A percentile compares a stretch with the other conserved stretches of the same genome.
Evolutionary conservation across 805 yeast genomes (phyloP).

Genomic region (Nakazawaea ambrosiae): DNA sequence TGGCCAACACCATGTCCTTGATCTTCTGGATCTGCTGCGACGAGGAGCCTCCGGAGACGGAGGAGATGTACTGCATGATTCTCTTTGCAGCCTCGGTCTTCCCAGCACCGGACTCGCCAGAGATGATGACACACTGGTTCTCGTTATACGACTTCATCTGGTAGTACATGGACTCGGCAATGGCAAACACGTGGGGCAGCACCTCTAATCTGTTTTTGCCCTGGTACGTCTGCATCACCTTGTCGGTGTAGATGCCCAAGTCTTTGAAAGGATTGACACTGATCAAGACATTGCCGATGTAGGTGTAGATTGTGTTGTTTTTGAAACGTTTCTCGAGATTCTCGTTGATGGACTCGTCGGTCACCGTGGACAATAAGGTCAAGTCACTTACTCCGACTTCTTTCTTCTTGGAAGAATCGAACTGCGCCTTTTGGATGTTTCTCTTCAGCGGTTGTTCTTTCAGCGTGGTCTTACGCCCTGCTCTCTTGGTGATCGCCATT

Average conservation of each 20-base stretch:
- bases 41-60: slow-evolving; percentile 68
- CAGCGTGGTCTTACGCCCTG: slow-evolving; percentile 53
- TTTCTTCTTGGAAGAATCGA: slow-evolving; percentile 80
- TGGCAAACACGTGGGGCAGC: slow-evolving; percentile 97
- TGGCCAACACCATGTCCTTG: slow-evolving; percentile 96
- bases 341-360: slow-evolving; percentile 89
- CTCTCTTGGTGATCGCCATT: slow-evolving; percentile 77
- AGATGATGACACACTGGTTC: slow-evolving; percentile 93
- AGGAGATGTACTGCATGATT: slow-evolving; percentile 94
- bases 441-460: slow-evolving; percentile 47
- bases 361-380: slow-evolving; percentile 79
- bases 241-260: slow-evolving; percentile 87
- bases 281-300: slow-evolving; percentile 89
- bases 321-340: slow-evolving; percentile 84
- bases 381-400: slow-evolving; percentile 98
- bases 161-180: slow-evolving; percentile 95
- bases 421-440: slow-evolving; percentile 78
- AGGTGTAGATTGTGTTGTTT: slow-evolving; percentile 86
- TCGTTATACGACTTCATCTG: slow-evolving; percentile 91
- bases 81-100: slow-evolving; percentile 97
- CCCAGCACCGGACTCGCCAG: slow-evolving; percentile 98
- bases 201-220: slow-evolving; percentile 94
- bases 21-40: slow-evolving; percentile 72
- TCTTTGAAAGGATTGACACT: slow-evolving; percentile 97
- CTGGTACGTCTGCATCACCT: slow-evolving; percentile 65